A percentile compares a stretch with the other conserved stretches of the same genome.
Conservation (phyloP, 73 alveolate species). For the Stentor coeruleus region DNA sequence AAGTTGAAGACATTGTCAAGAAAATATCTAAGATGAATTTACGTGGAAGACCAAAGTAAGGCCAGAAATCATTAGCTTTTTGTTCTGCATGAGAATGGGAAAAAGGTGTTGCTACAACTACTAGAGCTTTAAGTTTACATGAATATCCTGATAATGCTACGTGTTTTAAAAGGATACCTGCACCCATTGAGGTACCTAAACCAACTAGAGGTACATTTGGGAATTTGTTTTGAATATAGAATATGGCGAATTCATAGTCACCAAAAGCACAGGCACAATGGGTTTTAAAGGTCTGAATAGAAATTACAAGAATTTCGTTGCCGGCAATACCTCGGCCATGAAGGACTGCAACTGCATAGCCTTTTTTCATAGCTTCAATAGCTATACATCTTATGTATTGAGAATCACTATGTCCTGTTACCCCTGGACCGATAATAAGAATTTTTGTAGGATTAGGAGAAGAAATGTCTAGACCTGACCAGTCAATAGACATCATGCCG, state of each 20-base stretch:
- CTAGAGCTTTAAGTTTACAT: not conserved
- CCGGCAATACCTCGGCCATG: slow-evolving; percentile 29
- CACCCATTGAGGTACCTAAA: slow-evolving; percentile 29
- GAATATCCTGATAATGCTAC: slow-evolving; percentile 17
- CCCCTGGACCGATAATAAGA: slow-evolving; percentile 6
- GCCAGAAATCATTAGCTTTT: slow-evolving; percentile 8
- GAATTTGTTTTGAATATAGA: not conserved
- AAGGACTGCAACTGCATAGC: slow-evolving; percentile 14
- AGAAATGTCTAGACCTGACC: not conserved
- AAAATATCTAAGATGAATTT: not conserved
- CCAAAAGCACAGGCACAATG: not conserved
- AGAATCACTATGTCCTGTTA: slow-evolving; percentile 1
- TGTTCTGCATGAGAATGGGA: too few species aligned
- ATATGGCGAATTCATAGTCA: not conserved
- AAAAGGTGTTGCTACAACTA: slow-evolving; percentile 17
- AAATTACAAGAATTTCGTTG: not conserved
- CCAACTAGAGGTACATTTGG: slow-evolving; percentile 2
- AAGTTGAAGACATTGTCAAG: not conserved
- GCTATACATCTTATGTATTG: slow-evolving; percentile 6
- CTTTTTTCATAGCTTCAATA: slow-evolving; percentile 1
- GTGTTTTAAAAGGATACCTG: not conserved
- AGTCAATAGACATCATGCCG: slow-evolving; percentile 14
- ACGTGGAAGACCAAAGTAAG: not conserved
- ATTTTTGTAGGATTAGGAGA: not conserved
- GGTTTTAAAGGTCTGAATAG: not conserved